These are phyloP conservation scores for Epichloe sp. DNA, from an alignment of 2,329 filamentous ascomycete genomes.

Conservation along the genomic window DNA sequence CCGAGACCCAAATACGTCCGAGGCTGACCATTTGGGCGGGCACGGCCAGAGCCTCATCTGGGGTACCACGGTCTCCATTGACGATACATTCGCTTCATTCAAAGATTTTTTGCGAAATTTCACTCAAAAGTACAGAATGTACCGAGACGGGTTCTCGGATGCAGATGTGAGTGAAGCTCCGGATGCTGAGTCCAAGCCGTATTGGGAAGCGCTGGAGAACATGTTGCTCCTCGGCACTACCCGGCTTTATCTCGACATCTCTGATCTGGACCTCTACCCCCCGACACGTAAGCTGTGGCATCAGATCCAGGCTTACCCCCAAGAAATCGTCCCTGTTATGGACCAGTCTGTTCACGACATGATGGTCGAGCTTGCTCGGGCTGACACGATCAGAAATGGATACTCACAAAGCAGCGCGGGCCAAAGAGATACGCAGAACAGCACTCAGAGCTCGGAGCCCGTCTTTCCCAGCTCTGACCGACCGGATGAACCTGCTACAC, in stretches of 20 bases:
- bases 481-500: conserved; percentile 31
- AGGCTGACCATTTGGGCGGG: conserved; percentile 78
- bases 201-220: conserved; percentile 72
- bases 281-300: conserved; percentile 90
- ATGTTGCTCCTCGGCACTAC: conserved; percentile 81
- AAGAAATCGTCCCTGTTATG: conserved; percentile 93
- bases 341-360: conserved; percentile 88
- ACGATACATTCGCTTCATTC: conserved; percentile 76
- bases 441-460: conserved; percentile 55
- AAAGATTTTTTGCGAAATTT: conserved; percentile 90
- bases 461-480: conserved; percentile 70
- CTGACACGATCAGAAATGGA: conserved; percentile 60
- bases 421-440: conserved; percentile 31
- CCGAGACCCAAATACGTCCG: conserved; percentile 71
- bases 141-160: conserved; percentile 70
- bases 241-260: conserved; percentile 76
- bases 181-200: conserved; percentile 66
- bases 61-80: conserved; percentile 93
- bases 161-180: conserved; percentile 58
- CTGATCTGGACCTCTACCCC: conserved; percentile 84
- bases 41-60: conserved; percentile 75
- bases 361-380: conserved; percentile 78
- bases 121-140: conserved; percentile 86
- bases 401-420: conserved; percentile 44
- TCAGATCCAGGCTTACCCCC: conserved; percentile 84